Conservation (phyloP, 768 basidiomycete genomes). For the Suillus fuscotomentosus region DNA sequence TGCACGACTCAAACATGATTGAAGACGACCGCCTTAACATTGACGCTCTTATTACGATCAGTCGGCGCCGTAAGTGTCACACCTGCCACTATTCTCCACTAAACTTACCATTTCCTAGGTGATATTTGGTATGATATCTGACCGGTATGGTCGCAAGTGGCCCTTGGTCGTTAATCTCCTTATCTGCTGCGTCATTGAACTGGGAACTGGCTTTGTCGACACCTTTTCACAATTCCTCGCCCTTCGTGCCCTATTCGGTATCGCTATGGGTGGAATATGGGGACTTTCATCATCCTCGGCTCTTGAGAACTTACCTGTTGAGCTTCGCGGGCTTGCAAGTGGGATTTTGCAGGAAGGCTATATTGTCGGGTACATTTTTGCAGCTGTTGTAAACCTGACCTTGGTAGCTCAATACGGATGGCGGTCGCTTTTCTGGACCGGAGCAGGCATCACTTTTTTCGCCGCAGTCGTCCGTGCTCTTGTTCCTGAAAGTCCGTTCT, state of each 20-base stretch:
- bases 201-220: constrained; percentile 78
- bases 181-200: constrained; percentile 67
- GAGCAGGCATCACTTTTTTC: constrained; percentile 63
- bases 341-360: constrained; percentile 91
- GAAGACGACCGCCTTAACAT: constrained; percentile 79
- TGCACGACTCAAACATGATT: neutral
- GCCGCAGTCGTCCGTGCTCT: constrained; percentile 66
- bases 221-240: constrained; percentile 81
- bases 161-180: constrained; percentile 78
- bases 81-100: neutral
- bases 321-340: constrained; percentile 79
- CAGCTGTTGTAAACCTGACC: constrained; percentile 77
- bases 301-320: constrained; percentile 86
- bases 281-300: constrained; percentile 79
- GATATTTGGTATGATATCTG: constrained; percentile 79
- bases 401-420: constrained; percentile 52
- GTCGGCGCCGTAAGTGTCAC: constrained; percentile 55
- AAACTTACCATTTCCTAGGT: constrained; percentile 30
- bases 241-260: constrained; percentile 78
- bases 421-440: constrained; percentile 85
- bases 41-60: constrained; percentile 88
- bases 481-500: constrained; percentile 79
- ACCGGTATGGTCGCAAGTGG: constrained; percentile 94
- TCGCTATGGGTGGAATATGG: constrained; percentile 91
- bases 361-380: constrained; percentile 81